These are phyloP conservation scores for Neurospora tetraspora DNA, from an alignment of 495 filamentous ascomycete species.

Conservation along the genomic window DNA sequence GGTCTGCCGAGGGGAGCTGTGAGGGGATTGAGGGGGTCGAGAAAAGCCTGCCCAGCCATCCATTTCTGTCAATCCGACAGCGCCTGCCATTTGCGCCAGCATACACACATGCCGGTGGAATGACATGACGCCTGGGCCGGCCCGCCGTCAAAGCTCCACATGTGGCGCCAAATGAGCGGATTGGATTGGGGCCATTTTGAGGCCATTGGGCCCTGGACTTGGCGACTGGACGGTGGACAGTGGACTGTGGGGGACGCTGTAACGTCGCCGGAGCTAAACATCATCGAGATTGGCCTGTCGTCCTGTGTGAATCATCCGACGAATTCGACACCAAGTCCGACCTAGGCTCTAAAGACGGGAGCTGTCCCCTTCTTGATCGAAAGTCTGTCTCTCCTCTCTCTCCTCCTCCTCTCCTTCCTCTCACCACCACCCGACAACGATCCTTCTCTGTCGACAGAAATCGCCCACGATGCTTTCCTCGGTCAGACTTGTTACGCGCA, in stretches of 20 bases:
- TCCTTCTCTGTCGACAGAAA: background rate
- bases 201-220: background rate
- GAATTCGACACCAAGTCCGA: background rate
- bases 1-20: background rate
- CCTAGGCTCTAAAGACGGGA: background rate
- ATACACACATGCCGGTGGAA: background rate
- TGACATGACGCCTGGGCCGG: background rate
- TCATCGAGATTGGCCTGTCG: conserved; percentile 1
- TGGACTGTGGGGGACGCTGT: background rate
- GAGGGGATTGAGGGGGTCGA: background rate
- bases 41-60: background rate
- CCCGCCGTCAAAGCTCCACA: background rate
- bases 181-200: background rate
- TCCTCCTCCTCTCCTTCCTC: background rate
- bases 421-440: background rate
- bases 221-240: no score
- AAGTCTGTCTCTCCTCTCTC: background rate
- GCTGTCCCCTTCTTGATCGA: background rate
- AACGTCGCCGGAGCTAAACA: background rate
- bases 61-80: background rate
- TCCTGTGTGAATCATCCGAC: background rate
- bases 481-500: conserved; percentile 24
- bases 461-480: conserved; percentile 21
- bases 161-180: background rate
- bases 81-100: background rate